Evolutionary conservation across 2,329 filamentous ascomycete genomes (phyloP).

Genomic region (Atkinsonella hypoxylon): DNA sequence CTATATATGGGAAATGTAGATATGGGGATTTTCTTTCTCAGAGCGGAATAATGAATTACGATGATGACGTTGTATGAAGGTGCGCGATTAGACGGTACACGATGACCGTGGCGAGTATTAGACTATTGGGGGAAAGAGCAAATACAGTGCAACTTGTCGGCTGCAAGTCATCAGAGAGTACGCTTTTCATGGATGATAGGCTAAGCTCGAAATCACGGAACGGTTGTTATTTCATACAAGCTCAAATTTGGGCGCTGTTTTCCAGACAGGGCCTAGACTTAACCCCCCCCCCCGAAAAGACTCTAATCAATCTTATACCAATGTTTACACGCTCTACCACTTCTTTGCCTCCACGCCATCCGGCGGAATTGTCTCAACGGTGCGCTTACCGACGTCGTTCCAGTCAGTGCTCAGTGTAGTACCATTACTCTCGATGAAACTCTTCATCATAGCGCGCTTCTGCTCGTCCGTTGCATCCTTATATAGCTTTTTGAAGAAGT

Average conservation of each 20-base stretch:
- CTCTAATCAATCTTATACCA: not conserved
- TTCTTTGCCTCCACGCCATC: constrained; percentile 68
- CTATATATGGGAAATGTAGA: not conserved
- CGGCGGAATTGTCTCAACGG: constrained; percentile 60
- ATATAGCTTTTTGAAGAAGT: constrained; percentile 87
- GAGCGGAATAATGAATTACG: not conserved
- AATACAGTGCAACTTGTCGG: not conserved
- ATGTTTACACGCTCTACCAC: constrained; percentile 32
- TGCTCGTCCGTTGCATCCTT: constrained; percentile 65
- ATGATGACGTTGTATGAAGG: not conserved
- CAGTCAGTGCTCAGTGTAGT: constrained; percentile 89
- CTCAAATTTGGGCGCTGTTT: no score
- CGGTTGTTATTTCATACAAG: no score
- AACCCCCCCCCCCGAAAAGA: no score
- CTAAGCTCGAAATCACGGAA: no score
- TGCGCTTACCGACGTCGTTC: constrained; percentile 62
- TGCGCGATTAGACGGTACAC: not conserved
- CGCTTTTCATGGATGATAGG: no score
- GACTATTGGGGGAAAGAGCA: not conserved
- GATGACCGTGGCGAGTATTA: no score
- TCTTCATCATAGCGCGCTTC: constrained; percentile 94
- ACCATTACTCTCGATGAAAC: constrained; percentile 85
- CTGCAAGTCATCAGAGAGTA: no score
- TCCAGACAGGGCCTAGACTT: no score
- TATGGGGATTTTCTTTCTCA: not conserved